A percentile compares a stretch with the other conserved stretches of the same genome.
Evolutionary conservation across 2,329 filamentous ascomycete species (phyloP).

Genomic region (Sphaerulina populicola): DNA sequence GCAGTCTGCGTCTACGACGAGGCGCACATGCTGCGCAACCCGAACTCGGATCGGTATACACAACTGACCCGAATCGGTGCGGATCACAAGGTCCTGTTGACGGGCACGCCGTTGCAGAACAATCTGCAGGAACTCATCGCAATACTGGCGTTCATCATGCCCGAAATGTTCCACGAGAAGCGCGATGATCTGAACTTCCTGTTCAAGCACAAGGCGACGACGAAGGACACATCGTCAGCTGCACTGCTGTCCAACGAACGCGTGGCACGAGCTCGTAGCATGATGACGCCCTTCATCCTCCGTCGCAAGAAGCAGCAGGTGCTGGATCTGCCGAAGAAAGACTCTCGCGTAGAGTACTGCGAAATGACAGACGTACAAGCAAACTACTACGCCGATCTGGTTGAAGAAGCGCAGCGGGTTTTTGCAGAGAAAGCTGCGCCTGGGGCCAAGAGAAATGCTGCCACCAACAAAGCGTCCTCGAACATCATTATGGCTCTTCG

Average conservation of each 20-base stretch:
- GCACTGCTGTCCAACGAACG: slow-evolving; percentile 79
- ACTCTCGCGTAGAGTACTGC: slow-evolving; percentile 69
- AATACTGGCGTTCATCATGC: slow-evolving; percentile 89
- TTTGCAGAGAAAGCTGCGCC: slow-evolving; percentile 51
- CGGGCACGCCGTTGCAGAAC: slow-evolving; percentile 87
- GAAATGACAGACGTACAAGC: slow-evolving; percentile 65
- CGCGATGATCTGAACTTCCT: slow-evolving; percentile 74
- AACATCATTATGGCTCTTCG: slow-evolving; percentile 72
- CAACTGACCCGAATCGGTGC: slow-evolving; percentile 69
- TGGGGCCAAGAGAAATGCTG: slow-evolving; percentile 45
- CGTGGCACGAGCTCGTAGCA: slow-evolving; percentile 76
- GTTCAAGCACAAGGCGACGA: slow-evolving; percentile 85
- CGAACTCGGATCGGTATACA: slow-evolving; percentile 70
- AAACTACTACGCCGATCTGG: slow-evolving; percentile 62
- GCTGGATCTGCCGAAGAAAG: slow-evolving; percentile 71
- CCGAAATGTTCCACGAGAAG: slow-evolving; percentile 66
- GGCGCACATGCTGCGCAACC: slow-evolving; percentile 87
- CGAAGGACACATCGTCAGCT: slow-evolving; percentile 66
- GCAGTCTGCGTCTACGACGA: slow-evolving; percentile 76
- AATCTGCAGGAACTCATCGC: slow-evolving; percentile 88
- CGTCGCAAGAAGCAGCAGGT: slow-evolving; percentile 89
- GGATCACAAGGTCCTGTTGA: slow-evolving; percentile 76
- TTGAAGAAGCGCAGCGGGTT: slow-evolving; percentile 54
- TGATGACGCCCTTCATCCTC: slow-evolving; percentile 90
- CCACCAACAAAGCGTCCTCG: slow-evolving; percentile 18